Evolutionary conservation across 176 grass and related monocot species (phyloP).

Genomic region (Eragrostis nindensis): DNA sequence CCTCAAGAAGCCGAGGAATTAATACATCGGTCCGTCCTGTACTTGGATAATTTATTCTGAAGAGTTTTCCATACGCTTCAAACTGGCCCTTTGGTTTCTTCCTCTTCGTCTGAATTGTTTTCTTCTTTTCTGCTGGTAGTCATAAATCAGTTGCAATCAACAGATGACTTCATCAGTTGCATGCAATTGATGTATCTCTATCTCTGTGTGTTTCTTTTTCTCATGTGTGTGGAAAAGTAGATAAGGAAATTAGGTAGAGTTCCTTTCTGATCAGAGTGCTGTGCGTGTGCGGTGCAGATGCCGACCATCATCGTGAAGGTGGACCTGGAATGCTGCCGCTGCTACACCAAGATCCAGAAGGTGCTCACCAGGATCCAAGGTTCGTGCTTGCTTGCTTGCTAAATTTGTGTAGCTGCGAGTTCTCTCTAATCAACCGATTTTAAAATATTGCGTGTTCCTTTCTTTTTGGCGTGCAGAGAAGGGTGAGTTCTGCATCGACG

Average conservation of each 20-base stretch:
- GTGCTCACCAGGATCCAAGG: constrained; percentile 78
- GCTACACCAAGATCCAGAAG: constrained; percentile 66
- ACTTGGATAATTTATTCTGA: background rate
- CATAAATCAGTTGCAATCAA: constrained; percentile 11
- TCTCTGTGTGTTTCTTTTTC: background rate
- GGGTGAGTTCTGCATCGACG: constrained; percentile 64
- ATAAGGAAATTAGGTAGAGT: background rate
- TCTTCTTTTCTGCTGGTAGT: background rate
- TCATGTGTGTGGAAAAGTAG: background rate
- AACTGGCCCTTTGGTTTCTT: constrained; percentile 23
- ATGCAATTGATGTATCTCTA: background rate
- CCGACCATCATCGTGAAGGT: constrained; percentile 72
- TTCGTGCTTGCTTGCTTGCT: background rate
- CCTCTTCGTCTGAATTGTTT: background rate
- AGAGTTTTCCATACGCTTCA: constrained; percentile 35
- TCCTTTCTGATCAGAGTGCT: background rate
- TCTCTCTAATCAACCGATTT: background rate
- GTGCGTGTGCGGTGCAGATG: constrained; percentile 50
- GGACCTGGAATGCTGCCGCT: constrained; percentile 69
- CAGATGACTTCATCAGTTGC: background rate
- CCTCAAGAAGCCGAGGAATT: background rate
- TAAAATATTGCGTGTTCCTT: too few species aligned
- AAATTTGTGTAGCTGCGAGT: background rate
- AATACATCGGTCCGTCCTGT: background rate
- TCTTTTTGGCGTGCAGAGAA: constrained; percentile 43